phyloP scores from a whole-genome alignment of 805 yeast species.

The Monosporozyma yasuniensis region DNA sequence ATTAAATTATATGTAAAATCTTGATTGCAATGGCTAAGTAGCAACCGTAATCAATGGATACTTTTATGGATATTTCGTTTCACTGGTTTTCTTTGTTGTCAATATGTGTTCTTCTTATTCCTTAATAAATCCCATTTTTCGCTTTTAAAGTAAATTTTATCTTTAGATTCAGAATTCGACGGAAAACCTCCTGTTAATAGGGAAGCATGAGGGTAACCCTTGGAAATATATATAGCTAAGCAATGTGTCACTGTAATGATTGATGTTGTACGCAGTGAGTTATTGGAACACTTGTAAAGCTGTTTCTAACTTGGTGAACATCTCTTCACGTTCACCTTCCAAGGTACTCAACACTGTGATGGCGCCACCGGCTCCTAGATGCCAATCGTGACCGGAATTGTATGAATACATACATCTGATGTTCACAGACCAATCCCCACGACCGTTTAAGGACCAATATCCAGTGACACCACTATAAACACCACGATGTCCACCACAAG shows the following conservation, averaged over 20 bases:
- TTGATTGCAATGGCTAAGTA: too few relatives aligned
- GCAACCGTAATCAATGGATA: too few relatives aligned
- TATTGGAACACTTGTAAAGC: conserved; percentile 61
- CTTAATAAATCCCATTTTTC: neutral
- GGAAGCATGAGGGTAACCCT: neutral
- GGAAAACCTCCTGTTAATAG: neutral
- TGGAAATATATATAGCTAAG: neutral
- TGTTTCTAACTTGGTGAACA: conserved; percentile 70
- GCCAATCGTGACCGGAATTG: conserved; percentile 46
- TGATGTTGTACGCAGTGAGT: neutral
- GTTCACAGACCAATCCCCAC: conserved; percentile 93
- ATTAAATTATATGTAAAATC: too few relatives aligned
- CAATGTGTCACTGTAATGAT: neutral
- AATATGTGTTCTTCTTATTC: neutral
- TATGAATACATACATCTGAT: conserved; percentile 77
- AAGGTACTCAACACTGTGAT: conserved; percentile 77
- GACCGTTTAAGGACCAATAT: conserved; percentile 82
- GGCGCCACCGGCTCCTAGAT: conserved; percentile 98
- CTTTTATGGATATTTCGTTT: too few relatives aligned
- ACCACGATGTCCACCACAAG: conserved; percentile 44
- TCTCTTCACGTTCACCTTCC: conserved; percentile 88
- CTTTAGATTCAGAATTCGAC: neutral
- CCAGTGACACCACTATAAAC: conserved; percentile 93
- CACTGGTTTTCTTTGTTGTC: too few relatives aligned
- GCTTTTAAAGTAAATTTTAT: neutral